Evolutionary conservation across 495 filamentous ascomycete species (phyloP).

Genomic region (Tuber calosporum): DNA sequence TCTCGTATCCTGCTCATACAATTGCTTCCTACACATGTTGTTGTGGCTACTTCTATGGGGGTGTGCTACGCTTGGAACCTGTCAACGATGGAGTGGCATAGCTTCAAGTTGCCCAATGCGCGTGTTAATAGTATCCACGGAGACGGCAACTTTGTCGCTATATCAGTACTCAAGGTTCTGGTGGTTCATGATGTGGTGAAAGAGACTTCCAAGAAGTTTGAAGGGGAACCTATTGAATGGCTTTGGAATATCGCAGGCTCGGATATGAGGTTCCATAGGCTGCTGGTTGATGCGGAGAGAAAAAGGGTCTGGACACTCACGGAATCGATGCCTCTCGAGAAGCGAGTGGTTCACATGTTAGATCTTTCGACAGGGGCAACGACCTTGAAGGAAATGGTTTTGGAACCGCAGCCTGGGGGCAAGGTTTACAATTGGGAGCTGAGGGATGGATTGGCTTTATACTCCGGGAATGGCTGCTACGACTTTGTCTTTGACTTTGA

Average conservation of each 20-base stretch:
- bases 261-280: not conserved
- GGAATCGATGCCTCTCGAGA: not conserved
- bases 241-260: not conserved
- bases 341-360: not conserved
- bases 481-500: not conserved
- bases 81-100: constrained; percentile 18
- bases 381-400: not conserved
- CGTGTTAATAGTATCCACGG: constrained; percentile 1
- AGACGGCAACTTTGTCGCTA: constrained; percentile 12
- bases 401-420: not conserved
- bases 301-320: constrained; percentile 16
- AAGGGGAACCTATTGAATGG: not conserved
- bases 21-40: constrained; percentile 18
- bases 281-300: constrained; percentile 17
- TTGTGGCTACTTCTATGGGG: constrained; percentile 1
- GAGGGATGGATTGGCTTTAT: not conserved
- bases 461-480: not conserved
- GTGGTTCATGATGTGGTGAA: constrained; percentile 17
- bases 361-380: constrained; percentile 10
- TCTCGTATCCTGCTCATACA: not conserved
- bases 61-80: constrained; percentile 29
- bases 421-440: not conserved
- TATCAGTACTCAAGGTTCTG: constrained; percentile 5
- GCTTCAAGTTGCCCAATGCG: constrained; percentile 9
- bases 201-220: constrained; percentile 16